A percentile compares a stretch with the other conserved stretches of the same genome.
These are phyloP conservation scores for Leccinum obscurum DNA, from an alignment of 768 basidiomycete species.

Conservation along the genomic window DNA sequence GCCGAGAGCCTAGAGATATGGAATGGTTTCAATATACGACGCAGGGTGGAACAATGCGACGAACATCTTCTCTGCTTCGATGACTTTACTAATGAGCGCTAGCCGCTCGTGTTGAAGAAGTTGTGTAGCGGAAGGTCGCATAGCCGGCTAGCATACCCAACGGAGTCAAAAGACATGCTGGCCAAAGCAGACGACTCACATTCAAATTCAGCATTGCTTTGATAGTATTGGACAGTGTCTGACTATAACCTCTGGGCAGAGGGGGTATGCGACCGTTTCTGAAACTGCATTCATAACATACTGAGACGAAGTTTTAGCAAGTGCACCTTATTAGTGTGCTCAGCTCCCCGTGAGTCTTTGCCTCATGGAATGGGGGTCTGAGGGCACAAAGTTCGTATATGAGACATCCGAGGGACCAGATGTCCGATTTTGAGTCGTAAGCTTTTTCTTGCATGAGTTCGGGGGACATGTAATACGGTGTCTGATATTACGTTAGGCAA, in stretches of 20 bases:
- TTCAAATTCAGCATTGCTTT: constrained; percentile 87
- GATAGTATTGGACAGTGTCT: constrained; percentile 68
- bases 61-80: constrained; percentile 79
- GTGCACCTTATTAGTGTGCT: constrained; percentile 75
- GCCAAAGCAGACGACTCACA: constrained; percentile 42
- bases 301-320: background rate
- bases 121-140: constrained; percentile 81
- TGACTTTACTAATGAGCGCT: constrained; percentile 66
- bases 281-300: background rate
- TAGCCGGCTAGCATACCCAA: constrained; percentile 59
- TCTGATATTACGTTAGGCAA: constrained; percentile 47
- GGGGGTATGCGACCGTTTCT: constrained; percentile 92
- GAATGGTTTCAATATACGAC: background rate
- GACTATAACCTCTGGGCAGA: constrained; percentile 80
- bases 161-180: background rate
- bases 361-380: constrained; percentile 91
- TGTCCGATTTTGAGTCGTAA: constrained; percentile 95
- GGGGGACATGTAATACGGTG: constrained; percentile 99
- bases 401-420: constrained; percentile 69
- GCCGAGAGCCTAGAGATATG: constrained; percentile 49
- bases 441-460: constrained; percentile 97
- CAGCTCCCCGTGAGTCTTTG: constrained; percentile 85
- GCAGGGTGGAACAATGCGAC: constrained; percentile 16
- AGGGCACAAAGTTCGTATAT: constrained; percentile 96
- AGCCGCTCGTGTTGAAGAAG: constrained; percentile 80